Evolutionary conservation across 495 filamentous ascomycete species (phyloP).

Genomic region (Aspergillus ostianus): DNA sequence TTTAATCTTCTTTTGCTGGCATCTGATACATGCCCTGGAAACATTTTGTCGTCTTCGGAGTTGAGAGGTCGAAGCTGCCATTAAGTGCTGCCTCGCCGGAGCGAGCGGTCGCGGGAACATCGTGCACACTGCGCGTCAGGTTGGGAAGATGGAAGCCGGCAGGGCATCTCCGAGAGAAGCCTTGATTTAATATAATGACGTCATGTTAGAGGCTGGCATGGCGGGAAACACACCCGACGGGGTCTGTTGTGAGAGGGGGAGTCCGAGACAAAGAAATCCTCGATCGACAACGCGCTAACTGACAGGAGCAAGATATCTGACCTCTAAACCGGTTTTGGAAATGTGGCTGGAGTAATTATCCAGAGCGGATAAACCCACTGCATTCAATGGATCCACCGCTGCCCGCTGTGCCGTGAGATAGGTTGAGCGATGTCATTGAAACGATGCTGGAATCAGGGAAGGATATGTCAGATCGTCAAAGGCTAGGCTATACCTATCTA

Average conservation of each 20-base stretch:
- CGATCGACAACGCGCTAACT: neutral
- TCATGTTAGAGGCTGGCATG: neutral
- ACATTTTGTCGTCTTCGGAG: neutral
- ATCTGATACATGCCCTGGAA: neutral
- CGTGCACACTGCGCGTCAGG: neutral
- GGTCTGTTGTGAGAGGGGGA: no score
- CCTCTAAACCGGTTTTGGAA: neutral
- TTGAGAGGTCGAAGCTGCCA: neutral
- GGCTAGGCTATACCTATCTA: no score
- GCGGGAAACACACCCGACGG: neutral
- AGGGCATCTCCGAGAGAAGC: no score
- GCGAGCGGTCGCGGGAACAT: neutral
- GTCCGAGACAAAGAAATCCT: no score
- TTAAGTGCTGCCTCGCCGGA: neutral
- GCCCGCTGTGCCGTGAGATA: neutral
- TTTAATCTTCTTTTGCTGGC: neutral
- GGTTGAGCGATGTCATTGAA: no score
- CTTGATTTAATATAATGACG: neutral
- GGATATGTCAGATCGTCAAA: no score
- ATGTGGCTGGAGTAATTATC: neutral
- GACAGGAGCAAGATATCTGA: neutral
- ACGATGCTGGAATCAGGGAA: no score
- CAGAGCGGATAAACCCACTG: neutral
- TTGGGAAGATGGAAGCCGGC: no score
- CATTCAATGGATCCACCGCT: neutral